Evolutionary conservation across 2,329 filamentous ascomycete genomes (phyloP), one percentile per base, ranked within the genome.

Genomic region (Paecilomyces dactylethromorphus): DNA sequence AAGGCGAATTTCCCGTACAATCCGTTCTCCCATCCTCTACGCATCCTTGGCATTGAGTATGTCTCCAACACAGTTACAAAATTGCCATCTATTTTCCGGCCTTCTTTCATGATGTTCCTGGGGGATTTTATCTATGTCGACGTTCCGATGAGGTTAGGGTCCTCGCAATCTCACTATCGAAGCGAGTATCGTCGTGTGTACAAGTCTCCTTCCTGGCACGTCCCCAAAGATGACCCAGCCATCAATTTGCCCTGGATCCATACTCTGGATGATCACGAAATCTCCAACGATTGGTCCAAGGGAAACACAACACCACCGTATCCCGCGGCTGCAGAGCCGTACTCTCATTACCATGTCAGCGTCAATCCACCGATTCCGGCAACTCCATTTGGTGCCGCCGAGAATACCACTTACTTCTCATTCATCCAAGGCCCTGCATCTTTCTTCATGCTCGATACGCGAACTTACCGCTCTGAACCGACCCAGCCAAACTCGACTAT

Each of bases 181-280:
- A 86, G 91, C 69, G 92, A 97, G 70, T 99, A 99, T 70, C 87
- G 93, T 21, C 91, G 95, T 66, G 87, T 97, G n/a, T 99, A 99
- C 69, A 89, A 91, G 0, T 96, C 92, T 2, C 93, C 93, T 0
- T 93, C 96, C 64, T 99, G 94, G 94, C 80, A 63, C 13, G 60
- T 84, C 0, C 78, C 85, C 0, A 86, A 90, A 11, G 86, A 86
- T 0, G 82, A 88, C 65, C 87, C 91, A 58, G 68, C 73, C 24
- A 70, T 74, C 24, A 66, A 73, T 55, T 79, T 97, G n/a, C 95
- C 92, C 66, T 99, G 94, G 94, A 91, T 97, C 52, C 94, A 99
- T 69, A 92, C 96, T 1, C 84, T 97, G 6, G 94, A 99, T 69
- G 94, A 99, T 71, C 94, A 99, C 68, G 94, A 99, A 71, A 97